phyloP scores from a whole-genome alignment of 495 filamentous ascomycete genomes.

The Margaritispora aquatica region DNA sequence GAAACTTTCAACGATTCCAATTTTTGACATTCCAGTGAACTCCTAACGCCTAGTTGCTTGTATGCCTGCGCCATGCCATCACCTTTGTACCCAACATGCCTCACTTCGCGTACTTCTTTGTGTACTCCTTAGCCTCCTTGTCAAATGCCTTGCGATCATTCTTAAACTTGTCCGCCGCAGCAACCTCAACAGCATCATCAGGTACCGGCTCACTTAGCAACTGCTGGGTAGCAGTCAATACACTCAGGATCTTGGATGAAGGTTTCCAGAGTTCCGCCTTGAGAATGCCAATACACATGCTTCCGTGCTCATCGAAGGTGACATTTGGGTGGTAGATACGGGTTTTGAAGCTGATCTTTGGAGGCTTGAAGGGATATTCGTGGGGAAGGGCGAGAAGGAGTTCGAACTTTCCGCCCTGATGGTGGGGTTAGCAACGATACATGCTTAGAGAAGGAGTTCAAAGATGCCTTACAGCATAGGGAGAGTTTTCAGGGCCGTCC shows the following conservation, averaged over 20 bases:
- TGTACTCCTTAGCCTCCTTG: constrained; percentile 78
- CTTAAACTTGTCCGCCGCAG: constrained; percentile 82
- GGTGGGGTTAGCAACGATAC: background rate
- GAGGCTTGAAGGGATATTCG: constrained; percentile 95
- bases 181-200: constrained; percentile 86
- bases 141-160: constrained; percentile 68
- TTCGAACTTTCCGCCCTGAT: constrained; percentile 70
- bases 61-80: background rate
- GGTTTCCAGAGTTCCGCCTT: constrained; percentile 95
- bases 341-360: constrained; percentile 77
- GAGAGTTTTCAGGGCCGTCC: constrained; percentile 63
- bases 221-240: constrained; percentile 72
- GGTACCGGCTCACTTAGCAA: constrained; percentile 83
- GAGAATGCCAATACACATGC: constrained; percentile 87
- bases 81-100: background rate
- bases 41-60: background rate
- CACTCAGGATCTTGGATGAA: constrained; percentile 64
- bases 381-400: constrained; percentile 69
- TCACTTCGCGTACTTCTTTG: constrained; percentile 52
- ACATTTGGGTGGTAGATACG: constrained; percentile 99
- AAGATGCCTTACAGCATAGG: constrained; percentile 53
- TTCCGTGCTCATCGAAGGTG: constrained; percentile 82
- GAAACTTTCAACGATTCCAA: too few relatives aligned
- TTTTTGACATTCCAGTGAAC: too few relatives aligned
- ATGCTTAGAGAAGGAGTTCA: background rate